Conservation (phyloP, 2,329 filamentous ascomycete genomes). For the Colletotrichum neosansevieriae region DNA sequence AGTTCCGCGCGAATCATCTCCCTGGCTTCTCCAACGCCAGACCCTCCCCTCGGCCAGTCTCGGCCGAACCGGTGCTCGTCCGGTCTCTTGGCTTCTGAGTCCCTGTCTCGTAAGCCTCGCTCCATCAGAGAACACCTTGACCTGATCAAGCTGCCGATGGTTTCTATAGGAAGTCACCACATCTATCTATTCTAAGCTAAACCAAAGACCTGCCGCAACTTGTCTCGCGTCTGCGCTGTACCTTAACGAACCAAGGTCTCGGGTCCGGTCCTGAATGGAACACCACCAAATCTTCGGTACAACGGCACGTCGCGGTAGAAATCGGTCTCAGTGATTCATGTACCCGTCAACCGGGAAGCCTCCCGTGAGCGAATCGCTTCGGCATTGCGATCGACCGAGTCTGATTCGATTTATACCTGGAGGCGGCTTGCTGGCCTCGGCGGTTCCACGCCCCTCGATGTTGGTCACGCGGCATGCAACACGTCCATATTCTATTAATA, state of each 20-base stretch:
- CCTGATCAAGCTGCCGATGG: not conserved
- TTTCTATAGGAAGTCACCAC: not conserved
- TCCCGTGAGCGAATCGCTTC: constrained; percentile 11
- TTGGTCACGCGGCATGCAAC: not conserved
- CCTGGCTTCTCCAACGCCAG: constrained; percentile 36
- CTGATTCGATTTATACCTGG: not conserved
- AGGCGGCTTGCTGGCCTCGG: not conserved
- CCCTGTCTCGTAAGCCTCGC: not conserved
- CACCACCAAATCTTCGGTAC: constrained; percentile 1
- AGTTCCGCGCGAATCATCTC: constrained; percentile 39
- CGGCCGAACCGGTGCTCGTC: constrained; percentile 22
- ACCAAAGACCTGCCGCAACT: not conserved
- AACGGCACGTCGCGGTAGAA: constrained; percentile 1
- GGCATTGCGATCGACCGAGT: not conserved
- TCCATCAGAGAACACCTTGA: no score
- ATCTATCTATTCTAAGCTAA: not conserved
- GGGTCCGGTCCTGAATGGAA: constrained; percentile 23
- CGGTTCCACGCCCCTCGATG: not conserved
- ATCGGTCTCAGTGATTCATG: not conserved
- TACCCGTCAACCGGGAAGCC: not conserved
- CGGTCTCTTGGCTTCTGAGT: not conserved
- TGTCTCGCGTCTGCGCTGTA: not conserved
- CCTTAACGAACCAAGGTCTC: constrained; percentile 5
- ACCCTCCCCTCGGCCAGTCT: constrained; percentile 29
- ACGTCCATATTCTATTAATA: no score